These are phyloP conservation scores for Tulasnella sp. DNA, from an alignment of 768 basidiomycete species.

Conservation along the genomic window DNA sequence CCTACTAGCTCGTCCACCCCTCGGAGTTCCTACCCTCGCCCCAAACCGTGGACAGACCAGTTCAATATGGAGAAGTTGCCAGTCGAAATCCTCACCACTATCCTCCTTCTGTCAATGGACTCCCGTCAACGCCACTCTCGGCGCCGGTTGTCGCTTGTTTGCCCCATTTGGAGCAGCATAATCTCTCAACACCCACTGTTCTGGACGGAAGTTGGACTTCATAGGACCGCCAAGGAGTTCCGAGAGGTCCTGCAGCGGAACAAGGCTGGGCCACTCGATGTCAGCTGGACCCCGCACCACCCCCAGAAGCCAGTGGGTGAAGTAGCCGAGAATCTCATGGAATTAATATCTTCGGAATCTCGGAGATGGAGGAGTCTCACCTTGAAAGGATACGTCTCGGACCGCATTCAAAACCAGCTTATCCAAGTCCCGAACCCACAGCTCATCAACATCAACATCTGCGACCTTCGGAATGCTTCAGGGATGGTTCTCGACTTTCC, in stretches of 20 bases:
- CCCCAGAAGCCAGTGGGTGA: neutral
- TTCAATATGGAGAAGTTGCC: too few species aligned
- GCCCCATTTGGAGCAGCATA: neutral
- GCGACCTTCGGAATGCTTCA: neutral
- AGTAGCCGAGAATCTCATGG: neutral
- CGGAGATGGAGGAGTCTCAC: neutral
- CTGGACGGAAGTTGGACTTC: neutral
- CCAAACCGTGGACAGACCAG: too few species aligned
- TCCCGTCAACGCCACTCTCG: neutral
- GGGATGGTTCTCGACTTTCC: too few species aligned
- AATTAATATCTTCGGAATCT: neutral
- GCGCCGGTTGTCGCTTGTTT: neutral
- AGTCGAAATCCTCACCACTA: neutral
- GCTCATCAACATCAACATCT: neutral
- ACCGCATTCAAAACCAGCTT: neutral
- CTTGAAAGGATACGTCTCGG: neutral
- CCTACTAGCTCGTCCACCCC: too few species aligned
- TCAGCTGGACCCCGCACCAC: neutral
- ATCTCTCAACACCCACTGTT: neutral
- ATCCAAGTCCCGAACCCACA: neutral
- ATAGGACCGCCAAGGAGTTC: neutral
- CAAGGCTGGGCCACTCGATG: neutral
- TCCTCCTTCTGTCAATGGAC: neutral
- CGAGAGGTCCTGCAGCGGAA: neutral
- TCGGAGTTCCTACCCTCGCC: too few species aligned